Base-by-base conservation (phyloP, 176 grass and related monocot genomes). In the Avena atlantica region DNA sequence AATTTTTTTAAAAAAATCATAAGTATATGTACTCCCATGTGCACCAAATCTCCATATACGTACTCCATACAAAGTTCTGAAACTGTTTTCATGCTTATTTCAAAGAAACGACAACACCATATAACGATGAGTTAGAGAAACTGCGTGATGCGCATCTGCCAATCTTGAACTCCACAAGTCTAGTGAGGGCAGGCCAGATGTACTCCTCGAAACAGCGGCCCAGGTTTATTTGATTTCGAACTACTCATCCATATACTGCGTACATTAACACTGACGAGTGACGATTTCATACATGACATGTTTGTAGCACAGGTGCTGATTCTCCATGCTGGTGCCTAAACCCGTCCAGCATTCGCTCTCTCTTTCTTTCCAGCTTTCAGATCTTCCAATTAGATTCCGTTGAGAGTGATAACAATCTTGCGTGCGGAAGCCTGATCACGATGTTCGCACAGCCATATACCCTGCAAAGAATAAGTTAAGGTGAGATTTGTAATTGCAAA, bases 381-480 rank as follows among this genome's bases (percentile, higher is more conserved):
- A 36, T 44, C 44, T 60, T 74, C 70, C 49, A 11, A 19, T 90
- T 84, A 98, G 20, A 91, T 83, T 9, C 96, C 96, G 37, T 94
- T 95, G 52, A 98, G 86, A 66, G 96, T 95, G 48, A 98, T 61
- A 48, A 98, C 93, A 19, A 98, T 98, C 80, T 92, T 98, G 55
- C 93, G 96, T 24, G 90, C 49, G 6, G 86, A 92, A 40, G 96
- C 96, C 71, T 95, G 85, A 73, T 98, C 96, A 47, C 93, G 91
- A 63, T 95, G 91, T 87, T 98, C 93, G 8, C 96, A 98, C 7
- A 98, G 75, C 96, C 93, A 98, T 92, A 94, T 95, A 20, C 96
- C 93, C 96, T 95, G 83, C 40, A 81, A 68, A 73, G 23, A 71
- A 36, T 63, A 70, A 76, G 10, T 15, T 31, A 71, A 42, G 27